These are phyloP conservation scores for Phragmites australis DNA, from an alignment of 176 grass and related monocot genomes.

Conservation along the genomic window DNA sequence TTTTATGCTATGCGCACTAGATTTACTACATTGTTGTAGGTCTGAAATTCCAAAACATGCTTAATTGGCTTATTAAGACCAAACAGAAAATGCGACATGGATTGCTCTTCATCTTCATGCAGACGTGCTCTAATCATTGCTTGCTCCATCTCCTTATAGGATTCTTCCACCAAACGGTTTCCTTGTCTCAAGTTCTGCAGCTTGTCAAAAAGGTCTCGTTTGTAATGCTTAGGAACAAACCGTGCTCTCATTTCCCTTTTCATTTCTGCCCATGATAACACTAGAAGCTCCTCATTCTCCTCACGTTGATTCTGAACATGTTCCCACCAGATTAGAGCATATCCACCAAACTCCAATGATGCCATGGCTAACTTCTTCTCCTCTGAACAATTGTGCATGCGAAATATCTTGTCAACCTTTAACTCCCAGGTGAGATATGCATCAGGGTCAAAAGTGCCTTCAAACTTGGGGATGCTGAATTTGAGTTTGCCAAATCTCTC, in stretches of 20 bases:
- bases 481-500: neutral
- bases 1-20: neutral
- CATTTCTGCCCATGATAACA: neutral
- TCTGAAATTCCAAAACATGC: neutral
- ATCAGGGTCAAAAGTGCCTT: neutral
- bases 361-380: no score
- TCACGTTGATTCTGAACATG: neutral
- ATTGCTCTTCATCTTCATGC: neutral
- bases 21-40: neutral
- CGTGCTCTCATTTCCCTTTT: neutral
- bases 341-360: no score
- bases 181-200: neutral
- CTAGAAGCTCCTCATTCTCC: neutral
- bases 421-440: no score
- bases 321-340: neutral
- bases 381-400: no score
- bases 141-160: neutral
- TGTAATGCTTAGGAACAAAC: neutral
- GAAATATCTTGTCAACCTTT: no score
- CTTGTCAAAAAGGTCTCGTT: neutral
- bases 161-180: neutral
- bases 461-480: neutral
- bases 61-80: neutral
- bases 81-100: slow-evolving; percentile 1
- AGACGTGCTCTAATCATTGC: neutral